phyloP scores from a whole-genome alignment of 139 green algal genomes.

The Pleodorina starrii region DNA sequence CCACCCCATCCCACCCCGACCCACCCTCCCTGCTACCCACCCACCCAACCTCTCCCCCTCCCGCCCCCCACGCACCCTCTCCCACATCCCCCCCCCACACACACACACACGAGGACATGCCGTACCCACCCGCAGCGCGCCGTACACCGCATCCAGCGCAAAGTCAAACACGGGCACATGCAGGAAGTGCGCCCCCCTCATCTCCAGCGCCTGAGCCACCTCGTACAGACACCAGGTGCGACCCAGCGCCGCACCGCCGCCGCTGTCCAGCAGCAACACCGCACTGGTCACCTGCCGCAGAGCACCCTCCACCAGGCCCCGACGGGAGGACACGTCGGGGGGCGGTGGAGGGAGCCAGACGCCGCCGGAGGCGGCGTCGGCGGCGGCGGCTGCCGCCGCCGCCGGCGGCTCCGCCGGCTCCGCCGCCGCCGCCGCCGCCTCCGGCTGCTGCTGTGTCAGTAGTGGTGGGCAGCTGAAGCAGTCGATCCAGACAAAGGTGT shows the following conservation, averaged over 20 bases:
- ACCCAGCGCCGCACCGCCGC: background rate
- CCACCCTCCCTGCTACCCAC: too few species aligned
- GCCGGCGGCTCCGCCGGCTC: background rate
- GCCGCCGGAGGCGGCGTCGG: background rate
- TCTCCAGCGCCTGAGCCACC: background rate
- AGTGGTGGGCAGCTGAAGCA: slow-evolving; percentile 3
- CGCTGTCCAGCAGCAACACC: slow-evolving; percentile 37
- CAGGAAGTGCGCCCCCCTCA: background rate
- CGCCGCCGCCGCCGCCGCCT: background rate
- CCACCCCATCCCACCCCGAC: too few species aligned
- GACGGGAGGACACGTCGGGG: background rate
- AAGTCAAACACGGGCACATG: slow-evolving; percentile 46
- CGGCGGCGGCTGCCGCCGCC: background rate
- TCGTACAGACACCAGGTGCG: slow-evolving; percentile 44
- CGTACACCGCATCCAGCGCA: slow-evolving; percentile 15
- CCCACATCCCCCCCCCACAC: background rate
- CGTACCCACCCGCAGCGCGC: background rate
- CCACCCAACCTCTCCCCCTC: too few species aligned
- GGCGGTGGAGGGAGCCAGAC: background rate
- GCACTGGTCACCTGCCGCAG: background rate
- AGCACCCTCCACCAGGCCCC: background rate
- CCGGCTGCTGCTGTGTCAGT: background rate
- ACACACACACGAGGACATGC: too few species aligned
- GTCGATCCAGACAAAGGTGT: slow-evolving; percentile 31
- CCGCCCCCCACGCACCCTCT: too few species aligned